These are phyloP conservation scores for Adansonia grandidieri DNA, from an alignment of 441 rosid species.

Conservation along the genomic window DNA sequence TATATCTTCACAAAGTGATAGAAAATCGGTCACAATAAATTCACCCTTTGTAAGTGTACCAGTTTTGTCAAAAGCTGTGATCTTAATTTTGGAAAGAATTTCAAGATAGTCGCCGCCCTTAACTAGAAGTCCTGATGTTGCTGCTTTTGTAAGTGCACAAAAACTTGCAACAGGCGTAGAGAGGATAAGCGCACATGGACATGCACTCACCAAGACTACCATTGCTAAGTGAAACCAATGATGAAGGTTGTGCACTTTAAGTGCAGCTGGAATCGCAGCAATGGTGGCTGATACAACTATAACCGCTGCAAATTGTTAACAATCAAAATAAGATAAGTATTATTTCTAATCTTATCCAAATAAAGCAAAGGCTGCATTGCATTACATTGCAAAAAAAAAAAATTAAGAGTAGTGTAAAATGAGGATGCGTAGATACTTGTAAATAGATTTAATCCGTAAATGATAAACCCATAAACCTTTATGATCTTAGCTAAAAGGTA, in stretches of 20 bases:
- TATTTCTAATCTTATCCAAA: neutral
- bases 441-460: neutral
- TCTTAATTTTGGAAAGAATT: conserved; percentile 67
- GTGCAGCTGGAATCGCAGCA: conserved; percentile 56
- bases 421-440: too few relatives aligned
- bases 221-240: conserved; percentile 79
- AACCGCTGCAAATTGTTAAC: conserved; percentile 51
- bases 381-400: neutral
- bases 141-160: conserved; percentile 88
- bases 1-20: conserved; percentile 47
- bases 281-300: conserved; percentile 52
- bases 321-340: neutral
- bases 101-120: conserved; percentile 87
- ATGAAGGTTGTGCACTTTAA: conserved; percentile 43
- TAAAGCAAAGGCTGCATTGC: neutral
- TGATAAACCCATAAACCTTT: neutral
- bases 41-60: conserved; percentile 92
- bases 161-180: conserved; percentile 94
- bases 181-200: conserved; percentile 88
- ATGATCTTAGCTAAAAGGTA: neutral
- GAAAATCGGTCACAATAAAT: conserved; percentile 67
- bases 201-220: conserved; percentile 86
- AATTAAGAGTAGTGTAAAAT: too few relatives aligned
- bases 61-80: conserved; percentile 84
- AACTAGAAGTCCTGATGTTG: conserved; percentile 75